Evolutionary conservation across 768 basidiomycete genomes (phyloP).

Genomic region (Saitozyma sp.): DNA sequence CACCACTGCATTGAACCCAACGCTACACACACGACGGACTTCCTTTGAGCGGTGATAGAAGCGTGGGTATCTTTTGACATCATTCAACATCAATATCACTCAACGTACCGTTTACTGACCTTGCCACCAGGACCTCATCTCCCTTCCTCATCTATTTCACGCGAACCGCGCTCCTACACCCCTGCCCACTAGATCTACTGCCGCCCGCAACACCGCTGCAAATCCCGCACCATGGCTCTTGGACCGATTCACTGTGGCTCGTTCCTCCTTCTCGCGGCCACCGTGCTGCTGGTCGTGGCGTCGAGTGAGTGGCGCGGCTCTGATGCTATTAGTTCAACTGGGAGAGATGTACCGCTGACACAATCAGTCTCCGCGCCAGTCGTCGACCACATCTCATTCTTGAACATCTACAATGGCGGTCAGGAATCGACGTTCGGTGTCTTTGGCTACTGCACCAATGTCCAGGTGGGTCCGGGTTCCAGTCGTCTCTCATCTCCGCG

Average conservation of each 20-base stretch:
- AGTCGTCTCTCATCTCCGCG: too few relatives aligned
- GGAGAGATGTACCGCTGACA: not conserved
- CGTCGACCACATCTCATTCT: constrained; percentile 31
- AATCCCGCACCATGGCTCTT: not conserved
- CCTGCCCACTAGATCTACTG: too few relatives aligned
- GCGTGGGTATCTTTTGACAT: too few relatives aligned
- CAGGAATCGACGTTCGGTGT: constrained; percentile 26
- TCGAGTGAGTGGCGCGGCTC: constrained; percentile 22
- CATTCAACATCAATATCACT: too few relatives aligned
- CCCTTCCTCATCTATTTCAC: too few relatives aligned
- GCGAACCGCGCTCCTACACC: too few relatives aligned
- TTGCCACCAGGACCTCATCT: too few relatives aligned
- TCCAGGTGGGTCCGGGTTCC: too few relatives aligned
- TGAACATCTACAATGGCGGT: constrained; percentile 20
- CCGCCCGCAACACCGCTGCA: not conserved
- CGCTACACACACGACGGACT: too few relatives aligned
- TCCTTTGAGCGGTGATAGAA: too few relatives aligned
- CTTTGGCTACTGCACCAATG: constrained; percentile 39
- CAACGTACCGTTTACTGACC: too few relatives aligned
- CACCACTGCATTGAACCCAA: too few relatives aligned
- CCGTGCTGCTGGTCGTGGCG: constrained; percentile 30
- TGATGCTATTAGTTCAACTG: not conserved
- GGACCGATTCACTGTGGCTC: not conserved
- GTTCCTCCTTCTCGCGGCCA: constrained; percentile 39
- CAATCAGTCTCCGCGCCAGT: constrained; percentile 16